Conservation (phyloP, 129 eudicot species). For the Saposhnikovia divaricata region DNA sequence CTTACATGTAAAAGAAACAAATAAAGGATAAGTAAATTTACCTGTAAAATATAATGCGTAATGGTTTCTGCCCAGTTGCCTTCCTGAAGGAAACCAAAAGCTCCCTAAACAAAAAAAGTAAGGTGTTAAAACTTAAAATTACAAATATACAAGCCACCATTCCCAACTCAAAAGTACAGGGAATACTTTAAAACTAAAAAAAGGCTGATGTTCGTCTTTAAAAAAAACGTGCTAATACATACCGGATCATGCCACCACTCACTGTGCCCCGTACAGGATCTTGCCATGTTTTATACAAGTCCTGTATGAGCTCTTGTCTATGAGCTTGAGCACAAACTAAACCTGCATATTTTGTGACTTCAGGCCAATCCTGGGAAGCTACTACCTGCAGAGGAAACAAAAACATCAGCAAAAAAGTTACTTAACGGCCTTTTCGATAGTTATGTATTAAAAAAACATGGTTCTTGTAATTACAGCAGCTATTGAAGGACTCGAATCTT, state of each 20-base stretch:
- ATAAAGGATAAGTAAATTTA: not conserved
- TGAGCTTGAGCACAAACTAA: slow-evolving; percentile 95
- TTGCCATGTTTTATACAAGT: slow-evolving; percentile 82
- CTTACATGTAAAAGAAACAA: not conserved
- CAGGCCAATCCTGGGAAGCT: slow-evolving; percentile 98
- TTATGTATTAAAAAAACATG: not conserved
- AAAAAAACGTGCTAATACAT: not conserved
- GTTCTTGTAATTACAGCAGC: slow-evolving; percentile 59
- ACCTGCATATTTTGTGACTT: slow-evolving; percentile 90
- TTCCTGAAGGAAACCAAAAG: slow-evolving; percentile 75
- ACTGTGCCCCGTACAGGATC: slow-evolving; percentile 80
- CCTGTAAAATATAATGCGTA: slow-evolving; percentile 85
- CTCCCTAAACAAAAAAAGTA: slow-evolving; percentile 40
- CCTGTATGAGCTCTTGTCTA: slow-evolving; percentile 86
- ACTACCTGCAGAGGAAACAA: slow-evolving; percentile 51
- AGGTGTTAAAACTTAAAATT: not conserved
- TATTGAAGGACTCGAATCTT: slow-evolving; percentile 86
- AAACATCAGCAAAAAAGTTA: not conserved
- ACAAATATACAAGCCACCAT: not conserved
- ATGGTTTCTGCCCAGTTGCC: slow-evolving; percentile 91
- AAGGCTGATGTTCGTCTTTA: not conserved
- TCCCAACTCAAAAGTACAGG: not conserved
- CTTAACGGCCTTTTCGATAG: not conserved
- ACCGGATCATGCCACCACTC: slow-evolving; percentile 96
- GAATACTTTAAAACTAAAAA: not conserved